Base-by-base conservation (phyloP, 163 green algal species). In the Trebouxia gelatinosa region DNA sequence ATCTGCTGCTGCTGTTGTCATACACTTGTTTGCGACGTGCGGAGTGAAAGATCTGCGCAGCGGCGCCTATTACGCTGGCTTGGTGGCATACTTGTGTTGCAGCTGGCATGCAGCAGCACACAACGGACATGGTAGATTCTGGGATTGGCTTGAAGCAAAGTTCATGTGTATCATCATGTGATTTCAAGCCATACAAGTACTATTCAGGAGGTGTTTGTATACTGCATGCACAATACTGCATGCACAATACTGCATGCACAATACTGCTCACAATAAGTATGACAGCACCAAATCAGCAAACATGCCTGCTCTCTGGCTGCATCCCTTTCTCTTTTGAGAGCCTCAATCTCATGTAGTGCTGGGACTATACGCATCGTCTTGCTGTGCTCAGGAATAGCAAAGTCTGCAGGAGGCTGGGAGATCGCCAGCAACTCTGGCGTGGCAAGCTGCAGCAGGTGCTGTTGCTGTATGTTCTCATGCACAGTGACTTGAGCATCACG, bases 321-420 rank as follows among this genome's bases (percentile, higher is more conserved):
- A 13, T 77, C 28, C 21, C 50, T 62, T 51, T 77, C 66, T 3
- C 66, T n/a, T 6, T 51, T 37, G 37, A 81, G 66, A 23, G 50
- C 38, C 35, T 51, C 77, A 57, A 81, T 77, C 50, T 81, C 43
- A 43, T 77, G 65, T 28, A 81, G 51, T 2, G 77, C 77, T 50
- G 65, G 77, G 6, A 81, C 66, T n/a, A 81, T 81, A 51, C 6
- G 17, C 26, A 34, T 48, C 6, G 71, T 6, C 26, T n/a, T 34
- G 6, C 32, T 21, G 6, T 11, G 5, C 7, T 54, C 28, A 9
- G 50, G 32, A 17, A 48, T 23, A 3, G 50, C 31, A 28, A 78
- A 78, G 50, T 66, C 32, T 32, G 43, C 35, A 21, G 71, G 71
- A n/a, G 74, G 74, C 57, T 59, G 21, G 29, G 54, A 71, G 26